phyloP scores from a whole-genome alignment of 306 rosid genomes.

The Hylodesmum podocarpum region DNA sequence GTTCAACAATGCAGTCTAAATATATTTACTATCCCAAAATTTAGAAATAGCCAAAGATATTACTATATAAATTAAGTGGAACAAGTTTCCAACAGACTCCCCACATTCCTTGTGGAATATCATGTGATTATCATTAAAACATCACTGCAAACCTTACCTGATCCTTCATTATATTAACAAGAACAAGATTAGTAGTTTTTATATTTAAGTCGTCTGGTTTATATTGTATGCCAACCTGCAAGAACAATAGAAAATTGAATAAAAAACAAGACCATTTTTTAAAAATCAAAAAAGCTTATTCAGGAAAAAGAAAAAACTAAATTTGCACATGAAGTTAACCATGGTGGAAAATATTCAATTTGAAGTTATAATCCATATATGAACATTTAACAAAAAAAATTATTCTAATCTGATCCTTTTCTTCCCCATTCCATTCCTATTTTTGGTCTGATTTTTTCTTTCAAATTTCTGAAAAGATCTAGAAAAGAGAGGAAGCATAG shows the following conservation, averaged over 20 bases:
- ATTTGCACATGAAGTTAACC: neutral
- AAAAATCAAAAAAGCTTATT: neutral
- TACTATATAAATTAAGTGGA: neutral
- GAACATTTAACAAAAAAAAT: neutral
- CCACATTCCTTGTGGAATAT: neutral
- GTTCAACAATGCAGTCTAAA: neutral
- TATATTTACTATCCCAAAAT: neutral
- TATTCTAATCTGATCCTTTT: neutral
- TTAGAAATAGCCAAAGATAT: conserved; percentile 17
- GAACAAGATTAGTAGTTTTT: conserved; percentile 63
- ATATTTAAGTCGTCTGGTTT: conserved; percentile 59
- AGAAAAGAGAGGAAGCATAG: neutral
- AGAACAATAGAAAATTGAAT: conserved; percentile 28
- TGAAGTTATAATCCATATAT: neutral
- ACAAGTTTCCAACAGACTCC: neutral
- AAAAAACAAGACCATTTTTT: neutral
- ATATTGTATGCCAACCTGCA: conserved; percentile 79
- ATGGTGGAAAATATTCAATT: neutral
- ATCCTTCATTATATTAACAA: conserved; percentile 53
- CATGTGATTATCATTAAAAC: neutral
- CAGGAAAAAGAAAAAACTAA: neutral
- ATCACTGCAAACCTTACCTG: conserved; percentile 79
- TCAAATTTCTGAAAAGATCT: neutral
- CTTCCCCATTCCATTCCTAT: neutral
- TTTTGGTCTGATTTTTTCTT: neutral